phyloP scores from a whole-genome alignment of 108 stramenopile species.

The Bacterosira constricta region DNA sequence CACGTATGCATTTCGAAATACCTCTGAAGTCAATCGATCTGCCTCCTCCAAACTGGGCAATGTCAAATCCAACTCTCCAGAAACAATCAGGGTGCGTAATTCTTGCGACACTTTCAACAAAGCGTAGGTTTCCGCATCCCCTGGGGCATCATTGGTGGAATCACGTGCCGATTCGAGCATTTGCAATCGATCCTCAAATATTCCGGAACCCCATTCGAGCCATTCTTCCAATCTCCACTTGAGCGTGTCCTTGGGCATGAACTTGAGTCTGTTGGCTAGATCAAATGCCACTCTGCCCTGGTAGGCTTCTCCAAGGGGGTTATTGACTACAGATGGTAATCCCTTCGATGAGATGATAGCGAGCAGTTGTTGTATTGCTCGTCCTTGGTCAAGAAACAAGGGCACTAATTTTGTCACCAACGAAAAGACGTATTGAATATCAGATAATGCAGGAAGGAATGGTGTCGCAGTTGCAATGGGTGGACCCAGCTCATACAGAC shows the following conservation, averaged over 20 bases:
- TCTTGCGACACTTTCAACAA: conserved; percentile 19
- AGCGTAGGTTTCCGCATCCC: conserved; percentile 2
- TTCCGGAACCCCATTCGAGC: conserved; percentile 63
- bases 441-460: conserved; percentile 22
- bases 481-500: conserved; percentile 68
- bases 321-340: conserved; percentile 80
- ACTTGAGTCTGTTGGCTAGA: conserved; percentile 61
- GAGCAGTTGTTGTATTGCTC: conserved; percentile 62
- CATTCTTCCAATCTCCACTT: conserved; percentile 77
- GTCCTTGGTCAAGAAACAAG: conserved; percentile 73
- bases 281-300: conserved; percentile 85
- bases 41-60: conserved; percentile 82
- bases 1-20: conserved; percentile 47
- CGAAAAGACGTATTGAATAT: conserved; percentile 56
- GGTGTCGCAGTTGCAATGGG: conserved; percentile 55
- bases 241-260: conserved; percentile 80
- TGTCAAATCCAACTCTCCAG: conserved; percentile 78
- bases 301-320: conserved; percentile 76
- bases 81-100: conserved; percentile 72
- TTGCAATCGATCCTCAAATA: conserved; percentile 43
- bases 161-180: conserved; percentile 16
- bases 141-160: background rate
- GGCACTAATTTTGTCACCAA: conserved; percentile 62
- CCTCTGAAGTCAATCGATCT: conserved; percentile 51
- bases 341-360: conserved; percentile 73